These are phyloP conservation scores for Cinchona pubescens DNA, from an alignment of 257 asterid genomes.

Conservation along the genomic window DNA sequence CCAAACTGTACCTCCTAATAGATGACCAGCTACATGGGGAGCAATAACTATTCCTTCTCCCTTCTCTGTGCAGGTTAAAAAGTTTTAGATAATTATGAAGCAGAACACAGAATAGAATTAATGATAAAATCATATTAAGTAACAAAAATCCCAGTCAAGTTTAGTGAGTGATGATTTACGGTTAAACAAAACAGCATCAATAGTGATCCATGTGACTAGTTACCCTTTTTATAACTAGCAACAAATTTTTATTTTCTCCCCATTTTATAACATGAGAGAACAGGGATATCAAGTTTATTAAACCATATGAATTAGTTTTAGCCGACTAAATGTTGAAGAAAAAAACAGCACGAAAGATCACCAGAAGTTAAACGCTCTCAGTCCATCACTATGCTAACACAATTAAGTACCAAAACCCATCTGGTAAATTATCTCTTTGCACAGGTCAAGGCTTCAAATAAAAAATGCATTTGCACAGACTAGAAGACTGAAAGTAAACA, in stretches of 20 bases:
- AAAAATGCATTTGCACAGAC: not conserved
- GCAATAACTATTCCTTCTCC: slow-evolving; percentile 99
- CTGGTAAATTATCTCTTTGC: too few relatives aligned
- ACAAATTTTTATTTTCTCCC: not conserved
- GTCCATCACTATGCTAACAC: not conserved
- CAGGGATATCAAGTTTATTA: not conserved
- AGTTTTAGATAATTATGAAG: slow-evolving; percentile 24
- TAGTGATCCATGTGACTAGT: too few relatives aligned
- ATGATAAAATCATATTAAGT: not conserved
- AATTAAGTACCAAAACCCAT: not conserved
- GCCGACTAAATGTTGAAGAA: not conserved
- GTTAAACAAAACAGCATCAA: too few relatives aligned
- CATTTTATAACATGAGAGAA: not conserved
- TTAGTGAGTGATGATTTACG: not conserved
- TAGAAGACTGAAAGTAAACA: not conserved
- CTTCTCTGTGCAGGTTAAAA: slow-evolving; percentile 51
- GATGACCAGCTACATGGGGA: slow-evolving; percentile 98
- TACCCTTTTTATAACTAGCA: too few relatives aligned
- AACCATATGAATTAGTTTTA: not conserved
- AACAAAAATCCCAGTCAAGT: not conserved
- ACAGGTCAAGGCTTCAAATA: not conserved
- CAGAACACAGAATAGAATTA: slow-evolving; percentile 9
- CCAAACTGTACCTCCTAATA: slow-evolving; percentile 93
- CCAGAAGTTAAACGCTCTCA: not conserved
- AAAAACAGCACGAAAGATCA: not conserved